phyloP scores from a whole-genome alignment of 129 eudicot genomes.

The Kitagawia praeruptora region DNA sequence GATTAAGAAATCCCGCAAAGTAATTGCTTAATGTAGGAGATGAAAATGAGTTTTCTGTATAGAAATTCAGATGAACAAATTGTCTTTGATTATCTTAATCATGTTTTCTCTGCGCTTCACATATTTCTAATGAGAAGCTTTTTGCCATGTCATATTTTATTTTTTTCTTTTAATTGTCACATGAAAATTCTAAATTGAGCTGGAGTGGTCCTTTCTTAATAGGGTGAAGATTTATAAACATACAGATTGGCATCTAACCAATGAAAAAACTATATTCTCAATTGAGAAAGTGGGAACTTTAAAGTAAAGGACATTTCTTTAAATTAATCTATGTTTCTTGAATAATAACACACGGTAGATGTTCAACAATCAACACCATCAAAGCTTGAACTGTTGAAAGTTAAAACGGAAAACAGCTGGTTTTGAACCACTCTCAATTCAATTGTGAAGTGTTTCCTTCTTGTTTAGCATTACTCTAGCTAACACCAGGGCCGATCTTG shows the following conservation, averaged over 20 bases:
- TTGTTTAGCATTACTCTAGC: constrained; percentile 6
- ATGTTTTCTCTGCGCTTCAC: background rate
- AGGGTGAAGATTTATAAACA: too few relatives aligned
- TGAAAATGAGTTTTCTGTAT: background rate
- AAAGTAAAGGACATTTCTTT: background rate
- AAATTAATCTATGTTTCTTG: too few relatives aligned
- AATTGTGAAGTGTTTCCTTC: constrained; percentile 4
- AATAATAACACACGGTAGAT: background rate
- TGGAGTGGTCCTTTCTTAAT: too few relatives aligned
- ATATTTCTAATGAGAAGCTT: background rate
- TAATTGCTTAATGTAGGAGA: constrained; percentile 2
- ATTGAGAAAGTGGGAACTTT: background rate
- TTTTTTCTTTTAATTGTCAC: background rate
- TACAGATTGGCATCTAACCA: too few relatives aligned
- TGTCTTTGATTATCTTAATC: background rate
- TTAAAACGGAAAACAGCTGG: background rate
- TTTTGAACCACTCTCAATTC: constrained; percentile 18
- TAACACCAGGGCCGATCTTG: too few relatives aligned
- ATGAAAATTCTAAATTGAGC: background rate
- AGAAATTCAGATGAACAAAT: background rate
- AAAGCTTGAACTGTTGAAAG: constrained; percentile 1
- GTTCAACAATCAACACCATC: background rate
- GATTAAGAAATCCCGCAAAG: background rate
- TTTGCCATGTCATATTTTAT: background rate
- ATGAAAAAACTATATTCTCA: background rate